A percentile compares a stretch with the other conserved stretches of the same genome.
These are phyloP conservation scores for Thermothelomyces thermophilus DNA, from an alignment of 2,329 filamentous ascomycete species.

Conservation along the genomic window DNA sequence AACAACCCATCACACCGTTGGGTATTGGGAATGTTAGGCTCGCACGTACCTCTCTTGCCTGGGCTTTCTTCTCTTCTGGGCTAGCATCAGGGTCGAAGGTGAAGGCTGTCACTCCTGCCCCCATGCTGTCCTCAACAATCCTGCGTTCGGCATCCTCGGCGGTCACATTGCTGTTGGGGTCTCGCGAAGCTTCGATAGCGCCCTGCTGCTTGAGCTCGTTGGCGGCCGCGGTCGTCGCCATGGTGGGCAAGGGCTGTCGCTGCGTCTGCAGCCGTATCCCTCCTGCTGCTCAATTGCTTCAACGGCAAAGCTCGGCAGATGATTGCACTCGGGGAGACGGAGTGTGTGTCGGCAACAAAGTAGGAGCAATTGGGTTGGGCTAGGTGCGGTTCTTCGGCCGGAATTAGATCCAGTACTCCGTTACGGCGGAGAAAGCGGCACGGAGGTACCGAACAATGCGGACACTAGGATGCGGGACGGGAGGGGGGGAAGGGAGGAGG, in stretches of 20 bases:
- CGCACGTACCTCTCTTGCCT: slow-evolving; percentile 64
- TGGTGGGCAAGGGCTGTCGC: slow-evolving; percentile 19
- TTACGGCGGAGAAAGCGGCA: slow-evolving; percentile 11
- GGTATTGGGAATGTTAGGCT: not conserved
- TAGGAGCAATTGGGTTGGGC: not conserved
- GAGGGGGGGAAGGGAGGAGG: not conserved
- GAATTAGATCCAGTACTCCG: slow-evolving; percentile 3
- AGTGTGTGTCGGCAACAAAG: too few relatives aligned
- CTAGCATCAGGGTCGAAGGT: slow-evolving; percentile 82
- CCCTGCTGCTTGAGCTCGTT: slow-evolving; percentile 75
- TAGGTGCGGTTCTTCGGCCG: not conserved
- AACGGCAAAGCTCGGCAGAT: not conserved
- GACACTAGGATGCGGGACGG: too few relatives aligned
- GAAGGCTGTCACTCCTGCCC: slow-evolving; percentile 73
- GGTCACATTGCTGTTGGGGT: slow-evolving; percentile 61
- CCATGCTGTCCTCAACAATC: slow-evolving; percentile 69
- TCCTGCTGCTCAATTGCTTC: slow-evolving; percentile 17
- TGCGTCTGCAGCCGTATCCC: slow-evolving; percentile 15
- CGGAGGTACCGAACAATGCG: not conserved
- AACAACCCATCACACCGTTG: not conserved
- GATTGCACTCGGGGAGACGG: too few relatives aligned
- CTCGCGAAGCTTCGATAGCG: slow-evolving; percentile 66
- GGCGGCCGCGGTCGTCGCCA: slow-evolving; percentile 28
- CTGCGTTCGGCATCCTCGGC: slow-evolving; percentile 65
- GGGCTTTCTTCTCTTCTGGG: slow-evolving; percentile 75